Conservation (phyloP, 148 eudicot genomes). For the Heliosperma pusillum region DNA sequence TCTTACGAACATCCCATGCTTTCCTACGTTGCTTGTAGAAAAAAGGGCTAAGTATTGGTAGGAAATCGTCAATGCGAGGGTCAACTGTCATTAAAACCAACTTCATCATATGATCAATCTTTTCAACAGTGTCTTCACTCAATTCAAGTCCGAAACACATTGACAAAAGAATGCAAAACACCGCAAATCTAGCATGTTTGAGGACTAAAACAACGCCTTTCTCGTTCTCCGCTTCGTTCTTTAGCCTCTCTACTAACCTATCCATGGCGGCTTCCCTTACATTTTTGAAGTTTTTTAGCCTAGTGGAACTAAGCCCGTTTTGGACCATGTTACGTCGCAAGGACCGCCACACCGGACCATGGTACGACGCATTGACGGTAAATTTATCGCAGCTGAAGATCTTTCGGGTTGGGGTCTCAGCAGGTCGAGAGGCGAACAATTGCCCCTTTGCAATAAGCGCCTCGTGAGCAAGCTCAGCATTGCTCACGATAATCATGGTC, state of each 20-base stretch:
- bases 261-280: slow-evolving; percentile 62
- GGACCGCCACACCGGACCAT: slow-evolving; percentile 88
- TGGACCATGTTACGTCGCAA: slow-evolving; percentile 86
- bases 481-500: slow-evolving; percentile 61
- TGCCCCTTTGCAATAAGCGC: slow-evolving; percentile 68
- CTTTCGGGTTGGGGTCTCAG: slow-evolving; percentile 71
- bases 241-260: slow-evolving; percentile 43
- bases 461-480: slow-evolving; percentile 56
- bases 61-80: slow-evolving; percentile 75
- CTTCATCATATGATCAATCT: slow-evolving; percentile 72
- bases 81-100: slow-evolving; percentile 55
- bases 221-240: slow-evolving; percentile 50
- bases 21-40: slow-evolving; percentile 66
- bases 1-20: slow-evolving; percentile 46
- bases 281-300: slow-evolving; percentile 42
- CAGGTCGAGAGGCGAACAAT: slow-evolving; percentile 67
- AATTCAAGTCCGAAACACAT: slow-evolving; percentile 86
- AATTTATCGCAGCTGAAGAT: slow-evolving; percentile 82
- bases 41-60: slow-evolving; percentile 63
- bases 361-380: slow-evolving; percentile 69
- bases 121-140: slow-evolving; percentile 66
- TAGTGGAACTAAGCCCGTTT: slow-evolving; percentile 53
- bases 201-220: slow-evolving; percentile 60
- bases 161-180: slow-evolving; percentile 61
- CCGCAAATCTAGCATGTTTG: slow-evolving; percentile 65